Evolutionary conservation across 345 rosid genomes (phyloP).

Genomic region (Leavenworthia alabamica): DNA sequence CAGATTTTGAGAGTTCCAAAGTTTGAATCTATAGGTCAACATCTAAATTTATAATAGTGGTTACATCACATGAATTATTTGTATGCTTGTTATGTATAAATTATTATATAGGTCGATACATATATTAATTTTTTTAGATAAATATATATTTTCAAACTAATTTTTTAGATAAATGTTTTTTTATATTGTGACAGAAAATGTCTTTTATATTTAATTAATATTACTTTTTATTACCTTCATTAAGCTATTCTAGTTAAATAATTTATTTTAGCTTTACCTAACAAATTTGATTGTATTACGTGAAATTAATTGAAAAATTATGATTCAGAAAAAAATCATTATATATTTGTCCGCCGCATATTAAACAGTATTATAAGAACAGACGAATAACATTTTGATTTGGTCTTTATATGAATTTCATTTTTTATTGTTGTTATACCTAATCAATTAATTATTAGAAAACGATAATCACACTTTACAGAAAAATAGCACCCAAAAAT

Average conservation of each 20-base stretch:
- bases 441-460: too few relatives aligned
- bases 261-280: constrained; percentile 9
- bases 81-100: constrained; percentile 9
- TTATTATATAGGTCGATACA: not conserved
- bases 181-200: not conserved
- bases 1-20: constrained; percentile 16
- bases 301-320: not conserved
- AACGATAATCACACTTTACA: too few relatives aligned
- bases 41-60: constrained; percentile 18
- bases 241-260: too few relatives aligned
- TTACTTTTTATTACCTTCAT: too few relatives aligned
- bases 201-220: too few relatives aligned
- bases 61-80: constrained; percentile 27
- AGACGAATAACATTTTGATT: too few relatives aligned
- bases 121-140: not conserved
- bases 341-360: constrained; percentile 1
- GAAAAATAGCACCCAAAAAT: too few relatives aligned
- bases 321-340: not conserved
- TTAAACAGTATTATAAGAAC: constrained; percentile 16
- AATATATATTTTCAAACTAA: not conserved
- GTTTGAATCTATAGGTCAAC: constrained; percentile 32
- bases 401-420: too few relatives aligned
- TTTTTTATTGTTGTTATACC: too few relatives aligned
- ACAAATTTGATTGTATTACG: constrained; percentile 6
- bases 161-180: not conserved